These are phyloP conservation scores for Hymenoscyphus salicellus DNA, from an alignment of 2,329 filamentous ascomycete genomes.

Conservation along the genomic window DNA sequence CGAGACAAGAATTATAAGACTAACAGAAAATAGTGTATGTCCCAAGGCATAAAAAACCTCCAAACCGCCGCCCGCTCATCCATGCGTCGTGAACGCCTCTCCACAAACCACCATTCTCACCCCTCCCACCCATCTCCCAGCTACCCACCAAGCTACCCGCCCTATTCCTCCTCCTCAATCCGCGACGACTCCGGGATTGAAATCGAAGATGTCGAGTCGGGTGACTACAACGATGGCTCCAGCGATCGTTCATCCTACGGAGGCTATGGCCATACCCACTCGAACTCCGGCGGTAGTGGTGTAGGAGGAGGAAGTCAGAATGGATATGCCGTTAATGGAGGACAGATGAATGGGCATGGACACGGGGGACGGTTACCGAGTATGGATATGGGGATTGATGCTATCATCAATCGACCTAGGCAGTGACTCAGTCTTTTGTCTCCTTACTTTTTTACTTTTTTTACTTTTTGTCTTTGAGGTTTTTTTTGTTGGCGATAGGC, in stretches of 20 bases:
- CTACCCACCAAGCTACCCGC: background rate
- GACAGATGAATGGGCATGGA: slow-evolving; percentile 12
- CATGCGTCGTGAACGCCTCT: slow-evolving; percentile 61
- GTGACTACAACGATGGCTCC: slow-evolving; percentile 29
- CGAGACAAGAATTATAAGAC: slow-evolving; percentile 5
- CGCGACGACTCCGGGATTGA: slow-evolving; percentile 65
- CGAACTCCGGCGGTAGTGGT: background rate
- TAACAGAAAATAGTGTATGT: slow-evolving; percentile 63
- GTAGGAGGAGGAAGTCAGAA: background rate
- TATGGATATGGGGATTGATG: slow-evolving; percentile 60
- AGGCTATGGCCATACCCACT: background rate
- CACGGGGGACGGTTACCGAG: slow-evolving; percentile 47
- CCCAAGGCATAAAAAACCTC: slow-evolving; percentile 78
- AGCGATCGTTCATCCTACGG: background rate
- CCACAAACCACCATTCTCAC: slow-evolving; percentile 30
- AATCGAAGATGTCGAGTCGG: slow-evolving; percentile 34
- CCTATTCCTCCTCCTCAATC: slow-evolving; percentile 10
- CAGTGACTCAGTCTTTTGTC: slow-evolving; percentile 4
- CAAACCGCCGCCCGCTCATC: slow-evolving; percentile 66
- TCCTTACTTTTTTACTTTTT: background rate
- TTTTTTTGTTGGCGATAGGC: background rate
- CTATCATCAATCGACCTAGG: slow-evolving; percentile 53
- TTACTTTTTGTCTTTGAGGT: background rate
- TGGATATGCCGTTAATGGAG: background rate
- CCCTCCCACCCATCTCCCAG: slow-evolving; percentile 3